phyloP scores from a whole-genome alignment of 306 rosid genomes.

The Dryas drummondii region DNA sequence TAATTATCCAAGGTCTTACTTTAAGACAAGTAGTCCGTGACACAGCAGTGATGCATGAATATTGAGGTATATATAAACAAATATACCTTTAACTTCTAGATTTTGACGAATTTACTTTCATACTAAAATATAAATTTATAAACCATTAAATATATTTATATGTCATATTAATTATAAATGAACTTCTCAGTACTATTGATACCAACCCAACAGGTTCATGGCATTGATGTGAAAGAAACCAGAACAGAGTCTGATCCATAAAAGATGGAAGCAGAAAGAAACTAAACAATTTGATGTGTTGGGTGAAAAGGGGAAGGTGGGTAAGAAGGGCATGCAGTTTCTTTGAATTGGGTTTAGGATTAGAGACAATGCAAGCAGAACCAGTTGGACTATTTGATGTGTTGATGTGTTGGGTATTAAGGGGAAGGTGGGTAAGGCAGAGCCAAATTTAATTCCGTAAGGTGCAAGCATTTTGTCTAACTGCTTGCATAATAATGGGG shows the following conservation, averaged over 20 bases:
- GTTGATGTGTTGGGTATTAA: constrained; percentile 1
- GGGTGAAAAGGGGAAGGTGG: background rate
- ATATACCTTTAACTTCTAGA: too few relatives aligned
- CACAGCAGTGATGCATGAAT: background rate
- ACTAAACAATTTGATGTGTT: background rate
- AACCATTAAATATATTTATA: too few relatives aligned
- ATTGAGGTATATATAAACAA: too few relatives aligned
- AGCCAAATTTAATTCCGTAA: background rate
- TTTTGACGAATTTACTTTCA: too few relatives aligned
- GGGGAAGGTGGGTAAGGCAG: constrained; percentile 1
- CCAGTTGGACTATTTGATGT: background rate
- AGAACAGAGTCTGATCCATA: too few relatives aligned
- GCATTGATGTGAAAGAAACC: too few relatives aligned
- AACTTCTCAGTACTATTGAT: background rate
- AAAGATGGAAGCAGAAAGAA: background rate
- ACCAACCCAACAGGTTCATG: background rate
- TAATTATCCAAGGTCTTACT: background rate
- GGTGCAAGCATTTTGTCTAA: background rate
- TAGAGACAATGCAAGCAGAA: background rate
- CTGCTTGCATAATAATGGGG: too few relatives aligned
- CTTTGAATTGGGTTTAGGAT: background rate
- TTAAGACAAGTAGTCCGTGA: background rate
- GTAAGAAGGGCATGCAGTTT: background rate
- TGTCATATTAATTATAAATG: too few relatives aligned
- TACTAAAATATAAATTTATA: too few relatives aligned